Conservation (phyloP, 345 rosid genomes). For the Carallia pectinifolia region DNA sequence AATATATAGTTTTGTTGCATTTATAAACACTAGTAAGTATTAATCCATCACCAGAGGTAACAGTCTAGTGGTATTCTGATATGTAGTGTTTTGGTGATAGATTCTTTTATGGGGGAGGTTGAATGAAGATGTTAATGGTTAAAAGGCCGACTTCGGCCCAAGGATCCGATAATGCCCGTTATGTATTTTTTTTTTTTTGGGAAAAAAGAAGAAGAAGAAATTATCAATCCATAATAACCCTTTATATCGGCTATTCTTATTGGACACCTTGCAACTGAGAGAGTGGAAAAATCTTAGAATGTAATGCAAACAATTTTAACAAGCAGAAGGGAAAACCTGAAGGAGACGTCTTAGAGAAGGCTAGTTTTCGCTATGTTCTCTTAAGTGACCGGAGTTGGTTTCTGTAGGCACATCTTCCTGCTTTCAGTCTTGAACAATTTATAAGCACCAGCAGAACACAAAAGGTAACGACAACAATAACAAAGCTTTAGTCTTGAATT, state of each 20-base stretch:
- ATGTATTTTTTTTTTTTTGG: too few relatives aligned
- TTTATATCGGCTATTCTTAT: too few relatives aligned
- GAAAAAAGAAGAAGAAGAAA: too few relatives aligned
- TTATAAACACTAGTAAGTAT: not conserved
- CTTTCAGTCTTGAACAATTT: slow-evolving; percentile 13
- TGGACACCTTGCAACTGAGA: too few relatives aligned
- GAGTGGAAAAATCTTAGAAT: not conserved
- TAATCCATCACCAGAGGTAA: not conserved
- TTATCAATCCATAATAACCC: too few relatives aligned
- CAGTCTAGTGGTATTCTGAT: too few relatives aligned
- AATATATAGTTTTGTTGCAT: not conserved
- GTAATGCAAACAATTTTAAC: not conserved
- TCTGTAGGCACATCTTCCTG: not conserved
- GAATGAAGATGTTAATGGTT: too few relatives aligned
- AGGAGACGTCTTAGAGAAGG: slow-evolving; percentile 1
- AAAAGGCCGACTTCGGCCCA: too few relatives aligned
- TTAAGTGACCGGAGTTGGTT: not conserved
- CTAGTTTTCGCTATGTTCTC: slow-evolving; percentile 1
- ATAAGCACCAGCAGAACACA: slow-evolving; percentile 4
- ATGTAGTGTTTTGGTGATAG: too few relatives aligned
- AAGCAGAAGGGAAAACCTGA: slow-evolving; percentile 3
- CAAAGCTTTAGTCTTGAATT: too few relatives aligned
- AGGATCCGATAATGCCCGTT: too few relatives aligned
- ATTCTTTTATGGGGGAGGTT: too few relatives aligned
- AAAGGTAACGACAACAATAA: not conserved